A percentile compares a stretch with the other conserved stretches of the same genome.
Evolutionary conservation across 2,329 filamentous ascomycete genomes (phyloP).

Genomic region (Elsinoe arachidis): DNA sequence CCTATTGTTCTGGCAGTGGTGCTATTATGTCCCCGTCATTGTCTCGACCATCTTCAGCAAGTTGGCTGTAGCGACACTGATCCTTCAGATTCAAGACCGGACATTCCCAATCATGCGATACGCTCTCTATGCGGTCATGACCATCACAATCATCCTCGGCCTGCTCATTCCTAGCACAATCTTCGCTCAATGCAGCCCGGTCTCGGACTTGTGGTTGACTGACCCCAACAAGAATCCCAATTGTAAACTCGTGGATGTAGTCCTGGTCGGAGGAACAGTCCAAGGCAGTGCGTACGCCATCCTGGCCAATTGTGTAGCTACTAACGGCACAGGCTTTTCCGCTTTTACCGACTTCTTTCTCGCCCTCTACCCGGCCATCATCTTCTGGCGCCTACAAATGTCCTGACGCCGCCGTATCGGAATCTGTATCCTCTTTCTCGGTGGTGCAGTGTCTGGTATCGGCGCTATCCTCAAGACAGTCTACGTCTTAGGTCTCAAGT

Average conservation of each 20-base stretch:
- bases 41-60: constrained; percentile 7
- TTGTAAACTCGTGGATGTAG: background rate
- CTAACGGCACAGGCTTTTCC: constrained; percentile 1
- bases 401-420: constrained; percentile 8
- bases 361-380: constrained; percentile 13
- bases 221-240: constrained; percentile 3
- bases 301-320: background rate
- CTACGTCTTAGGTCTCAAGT: constrained; percentile 2
- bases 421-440: constrained; percentile 10
- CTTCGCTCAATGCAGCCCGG: constrained; percentile 5
- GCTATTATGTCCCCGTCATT: background rate
- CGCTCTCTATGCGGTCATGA: background rate
- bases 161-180: background rate
- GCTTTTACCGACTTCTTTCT: constrained; percentile 13
- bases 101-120: constrained; percentile 8
- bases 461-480: constrained; percentile 10
- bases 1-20: constrained; percentile 9
- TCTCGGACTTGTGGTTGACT: background rate
- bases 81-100: constrained; percentile 1
- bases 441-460: constrained; percentile 12
- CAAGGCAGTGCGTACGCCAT: background rate
- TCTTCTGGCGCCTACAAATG: constrained; percentile 13
- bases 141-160: background rate
- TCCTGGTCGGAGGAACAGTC: background rate
- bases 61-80: background rate